Conservation (phyloP, 306 rosid species). For the Quillaja saponaria region DNA sequence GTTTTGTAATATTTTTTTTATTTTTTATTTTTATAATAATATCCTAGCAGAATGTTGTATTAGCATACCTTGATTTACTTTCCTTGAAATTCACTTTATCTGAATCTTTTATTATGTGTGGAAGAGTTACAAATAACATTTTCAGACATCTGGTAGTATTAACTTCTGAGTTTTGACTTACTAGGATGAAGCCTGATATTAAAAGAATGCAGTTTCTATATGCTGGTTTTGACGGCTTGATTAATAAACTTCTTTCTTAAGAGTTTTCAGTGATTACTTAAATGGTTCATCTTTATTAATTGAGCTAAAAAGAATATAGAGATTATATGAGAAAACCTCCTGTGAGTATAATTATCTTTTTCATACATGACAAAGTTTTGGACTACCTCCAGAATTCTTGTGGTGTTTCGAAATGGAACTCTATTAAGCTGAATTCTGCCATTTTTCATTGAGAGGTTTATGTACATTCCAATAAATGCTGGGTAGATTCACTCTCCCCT, state of each 20-base stretch:
- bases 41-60: not conserved
- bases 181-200: not conserved
- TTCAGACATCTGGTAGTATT: not conserved
- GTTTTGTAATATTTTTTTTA: too few species aligned
- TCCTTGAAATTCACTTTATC: not conserved
- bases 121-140: not conserved
- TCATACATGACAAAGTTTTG: too few species aligned
- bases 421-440: too few species aligned
- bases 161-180: not conserved
- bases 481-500: not conserved
- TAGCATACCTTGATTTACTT: constrained; percentile 16
- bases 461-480: too few species aligned
- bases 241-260: not conserved
- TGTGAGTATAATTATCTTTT: not conserved
- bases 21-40: not conserved
- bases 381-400: too few species aligned
- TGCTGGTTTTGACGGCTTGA: too few species aligned
- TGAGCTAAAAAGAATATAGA: not conserved
- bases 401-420: too few species aligned
- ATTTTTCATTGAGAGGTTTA: too few species aligned
- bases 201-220: not conserved
- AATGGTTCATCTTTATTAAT: not conserved
- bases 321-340: not conserved
- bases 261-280: not conserved
- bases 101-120: not conserved